These are phyloP conservation scores for Plantago elongata DNA, from an alignment of 257 asterid genomes.

Conservation along the genomic window DNA sequence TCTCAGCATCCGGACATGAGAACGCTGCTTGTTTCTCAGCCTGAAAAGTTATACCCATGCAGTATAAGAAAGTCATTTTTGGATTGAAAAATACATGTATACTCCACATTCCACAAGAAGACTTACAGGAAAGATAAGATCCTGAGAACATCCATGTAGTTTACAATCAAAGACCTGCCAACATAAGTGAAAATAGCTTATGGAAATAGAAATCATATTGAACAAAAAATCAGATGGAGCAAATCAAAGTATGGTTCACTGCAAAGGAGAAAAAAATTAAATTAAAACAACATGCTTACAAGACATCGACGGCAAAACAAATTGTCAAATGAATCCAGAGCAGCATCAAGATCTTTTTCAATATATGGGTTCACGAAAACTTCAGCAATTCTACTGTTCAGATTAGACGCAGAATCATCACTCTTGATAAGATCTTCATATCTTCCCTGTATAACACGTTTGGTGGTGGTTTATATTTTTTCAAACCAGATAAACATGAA, in stretches of 20 bases:
- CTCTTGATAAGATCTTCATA: conserved; percentile 63
- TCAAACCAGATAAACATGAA: conserved; percentile 47
- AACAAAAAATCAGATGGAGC: conserved; percentile 1
- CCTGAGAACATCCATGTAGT: conserved; percentile 18
- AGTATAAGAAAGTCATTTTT: background rate
- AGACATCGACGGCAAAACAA: conserved; percentile 92
- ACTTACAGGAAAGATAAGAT: conserved; percentile 16
- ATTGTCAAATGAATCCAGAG: conserved; percentile 89
- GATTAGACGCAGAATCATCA: conserved; percentile 26
- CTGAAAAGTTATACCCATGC: conserved; percentile 18
- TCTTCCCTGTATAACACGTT: conserved; percentile 88
- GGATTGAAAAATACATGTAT: no score
- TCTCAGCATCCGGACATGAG: conserved; percentile 50
- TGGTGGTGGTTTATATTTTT: conserved; percentile 59
- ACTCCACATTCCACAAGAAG: background rate
- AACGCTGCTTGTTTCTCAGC: conserved; percentile 52
- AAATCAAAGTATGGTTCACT: background rate
- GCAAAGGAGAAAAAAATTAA: background rate
- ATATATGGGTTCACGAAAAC: conserved; percentile 57
- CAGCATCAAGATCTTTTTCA: conserved; percentile 89
- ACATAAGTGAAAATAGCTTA: conserved; percentile 2
- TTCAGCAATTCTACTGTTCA: conserved; percentile 43
- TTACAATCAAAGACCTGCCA: conserved; percentile 17
- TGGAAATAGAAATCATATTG: conserved; percentile 8
- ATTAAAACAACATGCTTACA: conserved; percentile 43